Base-by-base conservation (phyloP, 208 protist species). In the Naegleria gruberi region DNA sequence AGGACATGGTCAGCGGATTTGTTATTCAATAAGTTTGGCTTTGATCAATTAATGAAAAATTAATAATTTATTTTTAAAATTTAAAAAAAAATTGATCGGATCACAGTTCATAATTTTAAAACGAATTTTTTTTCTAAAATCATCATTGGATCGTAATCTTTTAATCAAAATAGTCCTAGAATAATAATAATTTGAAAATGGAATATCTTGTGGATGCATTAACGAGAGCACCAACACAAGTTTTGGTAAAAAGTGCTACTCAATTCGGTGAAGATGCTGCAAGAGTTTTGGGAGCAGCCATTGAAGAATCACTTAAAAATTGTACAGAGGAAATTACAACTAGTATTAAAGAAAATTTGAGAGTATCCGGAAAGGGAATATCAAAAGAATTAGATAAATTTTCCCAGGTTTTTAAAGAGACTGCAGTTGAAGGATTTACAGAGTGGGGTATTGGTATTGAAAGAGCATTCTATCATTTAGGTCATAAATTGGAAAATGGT, bases 361-460 rank as follows among this genome's bases (percentile, higher is more conserved):
- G 40, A n/a, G 6, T 17, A 26, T 26, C 19, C 30, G 19, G 12
- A 30, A 88, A 65, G 30, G 42, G 40, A 41, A 34, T 88, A 3
- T 19, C 10, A 17, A 88, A 88, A 41, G 19, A 30, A 88, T 3
- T 65, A 17, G 30, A 40, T 19, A 30, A 30, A 65, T 88, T 65
- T 65, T 43, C 41, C 41, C 19, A 47, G 7, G 37, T 30, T 34
- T 73, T 88, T 42, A 88, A 88, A 65, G 84, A 88, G 26, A 65
- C 45, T 57, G 84, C 3, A 40, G 37, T 65, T 40, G 84, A 88
- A 42, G 84, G 84, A 4, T 88, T 88, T 65, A 41, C 45, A 10
- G 84, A 88, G n/a, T 88, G 84, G 84, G 84, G 84, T 65, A 65
- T 65, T 26, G 84, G n/a, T n/a, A 88, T 88, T 19, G 84, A 88